phyloP scores from a whole-genome alignment of 805 yeast species.

The Saturnispora saitoi region DNA sequence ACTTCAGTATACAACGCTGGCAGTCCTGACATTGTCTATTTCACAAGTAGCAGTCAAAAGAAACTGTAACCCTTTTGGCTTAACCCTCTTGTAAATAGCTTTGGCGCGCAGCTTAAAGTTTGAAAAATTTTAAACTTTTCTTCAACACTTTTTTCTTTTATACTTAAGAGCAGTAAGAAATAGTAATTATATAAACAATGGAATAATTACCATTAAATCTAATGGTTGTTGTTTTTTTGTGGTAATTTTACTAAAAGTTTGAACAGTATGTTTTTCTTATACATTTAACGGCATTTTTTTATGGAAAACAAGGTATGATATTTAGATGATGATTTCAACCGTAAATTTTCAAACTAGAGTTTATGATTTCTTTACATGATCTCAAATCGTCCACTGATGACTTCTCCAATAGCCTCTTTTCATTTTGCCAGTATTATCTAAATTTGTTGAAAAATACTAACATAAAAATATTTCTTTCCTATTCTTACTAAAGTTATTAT shows the following conservation, averaged over 20 bases:
- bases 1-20: background rate
- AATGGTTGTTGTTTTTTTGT: background rate
- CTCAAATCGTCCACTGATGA: slow-evolving; percentile 34
- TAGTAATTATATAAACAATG: background rate
- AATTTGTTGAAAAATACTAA: no score
- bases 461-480: no score
- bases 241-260: background rate
- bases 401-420: background rate
- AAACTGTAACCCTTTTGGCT: slow-evolving; percentile 2
- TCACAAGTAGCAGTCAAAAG: background rate
- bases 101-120: slow-evolving; percentile 1
- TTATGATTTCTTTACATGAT: slow-evolving; percentile 45
- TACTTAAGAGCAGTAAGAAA: background rate
- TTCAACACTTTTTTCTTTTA: slow-evolving; percentile 1
- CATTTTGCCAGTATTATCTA: background rate
- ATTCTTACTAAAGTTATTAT: no score
- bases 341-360: slow-evolving; percentile 56
- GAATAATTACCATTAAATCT: background rate
- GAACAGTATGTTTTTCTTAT: background rate
- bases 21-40: background rate
- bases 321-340: slow-evolving; percentile 38
- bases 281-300: background rate
- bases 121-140: background rate
- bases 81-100: background rate
- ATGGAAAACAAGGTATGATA: background rate